Evolutionary conservation across 345 rosid species (phyloP).

Genomic region (Cardamine occulta): DNA sequence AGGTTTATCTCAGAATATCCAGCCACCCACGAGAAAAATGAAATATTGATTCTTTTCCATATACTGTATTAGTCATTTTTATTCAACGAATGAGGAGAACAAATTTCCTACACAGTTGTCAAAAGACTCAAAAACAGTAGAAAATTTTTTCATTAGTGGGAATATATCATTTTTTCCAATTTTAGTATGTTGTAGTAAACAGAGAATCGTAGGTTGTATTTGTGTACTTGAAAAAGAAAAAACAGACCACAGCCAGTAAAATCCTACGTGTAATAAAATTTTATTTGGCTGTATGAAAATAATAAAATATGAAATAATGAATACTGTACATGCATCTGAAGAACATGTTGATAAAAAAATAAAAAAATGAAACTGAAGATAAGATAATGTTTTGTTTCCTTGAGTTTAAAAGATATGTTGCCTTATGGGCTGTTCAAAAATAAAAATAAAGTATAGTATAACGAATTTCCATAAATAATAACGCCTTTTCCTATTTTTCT

Average conservation of each 20-base stretch:
- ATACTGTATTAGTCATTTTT: not conserved
- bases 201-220: not conserved
- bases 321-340: conserved; percentile 13
- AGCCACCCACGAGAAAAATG: not conserved
- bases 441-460: not conserved
- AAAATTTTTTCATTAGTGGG: not conserved
- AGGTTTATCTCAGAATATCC: conserved; percentile 1
- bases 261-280: not conserved
- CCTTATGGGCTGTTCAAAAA: not conserved
- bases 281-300: not conserved
- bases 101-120: not conserved
- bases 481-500: not conserved
- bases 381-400: conserved; percentile 35
- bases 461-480: not conserved
- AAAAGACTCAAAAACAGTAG: too few species aligned
- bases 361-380: not conserved
- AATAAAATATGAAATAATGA: not conserved
- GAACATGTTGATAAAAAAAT: not conserved
- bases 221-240: not conserved
- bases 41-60: not conserved
- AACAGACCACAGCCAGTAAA: not conserved
- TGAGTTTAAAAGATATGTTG: conserved; percentile 4
- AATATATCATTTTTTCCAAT: not conserved
- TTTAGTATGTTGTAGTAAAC: not conserved
- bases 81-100: not conserved